Conservation (phyloP, 805 yeast species). For the Metschnikowia borealis region DNA sequence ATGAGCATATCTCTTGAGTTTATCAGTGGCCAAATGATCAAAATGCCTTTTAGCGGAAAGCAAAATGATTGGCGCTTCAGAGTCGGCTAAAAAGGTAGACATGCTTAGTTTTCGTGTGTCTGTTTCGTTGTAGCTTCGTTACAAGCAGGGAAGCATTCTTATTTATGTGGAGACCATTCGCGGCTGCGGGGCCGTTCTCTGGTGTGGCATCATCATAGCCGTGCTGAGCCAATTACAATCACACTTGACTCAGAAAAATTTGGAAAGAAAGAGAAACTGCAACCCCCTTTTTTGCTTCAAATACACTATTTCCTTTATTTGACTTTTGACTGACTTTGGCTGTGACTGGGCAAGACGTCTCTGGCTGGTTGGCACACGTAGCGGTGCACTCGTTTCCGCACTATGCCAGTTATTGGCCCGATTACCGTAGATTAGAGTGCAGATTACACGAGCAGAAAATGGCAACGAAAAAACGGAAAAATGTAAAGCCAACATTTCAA, state of each 20-base stretch:
- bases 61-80: slow-evolving; percentile 39
- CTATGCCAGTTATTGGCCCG: slow-evolving; percentile 1
- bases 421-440: neutral
- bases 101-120: neutral
- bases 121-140: no score
- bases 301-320: neutral
- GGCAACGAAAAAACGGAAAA: no score
- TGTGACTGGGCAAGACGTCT: neutral
- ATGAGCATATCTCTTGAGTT: slow-evolving; percentile 70
- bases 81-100: slow-evolving; percentile 30
- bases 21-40: slow-evolving; percentile 53
- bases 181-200: slow-evolving; percentile 2
- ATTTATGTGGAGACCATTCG: slow-evolving; percentile 2
- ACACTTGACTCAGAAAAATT: neutral
- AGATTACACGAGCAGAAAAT: no score
- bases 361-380: neutral
- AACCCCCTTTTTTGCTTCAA: neutral
- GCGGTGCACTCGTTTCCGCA: neutral
- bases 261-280: neutral
- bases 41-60: slow-evolving; percentile 68
- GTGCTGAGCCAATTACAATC: neutral
- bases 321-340: neutral
- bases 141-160: neutral
- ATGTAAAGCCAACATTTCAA: no score
- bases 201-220: slow-evolving; percentile 3